phyloP scores from a whole-genome alignment of 2,329 filamentous ascomycete species.

The Penicillium sp. region DNA sequence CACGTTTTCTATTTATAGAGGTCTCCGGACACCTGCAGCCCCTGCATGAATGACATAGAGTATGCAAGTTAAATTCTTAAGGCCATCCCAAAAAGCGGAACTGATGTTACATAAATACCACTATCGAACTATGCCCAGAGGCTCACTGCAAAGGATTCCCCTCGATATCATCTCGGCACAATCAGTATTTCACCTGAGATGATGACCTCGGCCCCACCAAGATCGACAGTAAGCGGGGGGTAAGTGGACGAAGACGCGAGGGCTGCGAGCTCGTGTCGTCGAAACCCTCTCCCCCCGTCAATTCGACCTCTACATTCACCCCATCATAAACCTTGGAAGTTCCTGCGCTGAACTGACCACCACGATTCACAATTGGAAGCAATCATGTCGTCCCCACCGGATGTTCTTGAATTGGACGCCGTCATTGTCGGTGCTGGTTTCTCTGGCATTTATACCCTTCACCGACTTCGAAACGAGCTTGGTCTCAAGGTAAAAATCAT shows the following conservation, averaged over 20 bases:
- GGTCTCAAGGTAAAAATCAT: slow-evolving; percentile 15
- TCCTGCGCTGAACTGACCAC: no score
- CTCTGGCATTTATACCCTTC: slow-evolving; percentile 16
- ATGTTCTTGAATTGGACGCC: slow-evolving; percentile 8
- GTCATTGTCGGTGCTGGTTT: slow-evolving; percentile 17
- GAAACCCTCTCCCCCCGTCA: no score
- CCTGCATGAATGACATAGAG: no score
- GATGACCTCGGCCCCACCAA: not conserved
- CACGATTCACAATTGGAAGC: not conserved
- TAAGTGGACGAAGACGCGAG: not conserved
- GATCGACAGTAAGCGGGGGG: not conserved
- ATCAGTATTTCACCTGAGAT: not conserved
- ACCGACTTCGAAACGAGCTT: slow-evolving; percentile 11
- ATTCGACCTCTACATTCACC: no score
- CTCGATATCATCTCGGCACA: not conserved
- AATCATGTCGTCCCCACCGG: not conserved
- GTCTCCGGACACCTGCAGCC: no score
- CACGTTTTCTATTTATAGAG: no score
- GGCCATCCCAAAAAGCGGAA: no score
- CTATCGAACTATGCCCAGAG: no score
- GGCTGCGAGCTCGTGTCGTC: not conserved
- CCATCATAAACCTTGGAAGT: no score
- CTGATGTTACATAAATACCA: no score
- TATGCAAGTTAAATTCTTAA: no score
- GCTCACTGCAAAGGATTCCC: no score